Percentiles rank a stretch among this genome's conserved stretches.
Conservation (phyloP, 192 early-diverging fungal species). For the Coemansia sp. region DNA sequence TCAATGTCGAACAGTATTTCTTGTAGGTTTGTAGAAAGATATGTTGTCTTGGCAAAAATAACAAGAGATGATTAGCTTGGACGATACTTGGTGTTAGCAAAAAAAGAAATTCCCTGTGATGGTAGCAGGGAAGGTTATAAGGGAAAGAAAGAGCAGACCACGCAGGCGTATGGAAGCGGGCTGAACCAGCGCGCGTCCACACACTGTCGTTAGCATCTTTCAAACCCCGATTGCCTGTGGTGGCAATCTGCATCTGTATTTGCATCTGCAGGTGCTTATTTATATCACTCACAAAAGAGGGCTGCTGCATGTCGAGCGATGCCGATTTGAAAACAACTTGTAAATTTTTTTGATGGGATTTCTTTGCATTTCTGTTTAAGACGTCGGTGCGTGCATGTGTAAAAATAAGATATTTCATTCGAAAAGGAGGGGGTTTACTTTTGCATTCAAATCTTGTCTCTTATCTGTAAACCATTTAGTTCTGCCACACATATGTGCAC, state of each 20-base stretch:
- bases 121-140: neutral
- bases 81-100: neutral
- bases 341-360: no score
- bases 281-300: neutral
- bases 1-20: no score
- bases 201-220: neutral
- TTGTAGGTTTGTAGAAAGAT: neutral
- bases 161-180: neutral
- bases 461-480: no score
- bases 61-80: neutral
- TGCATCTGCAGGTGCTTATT: neutral
- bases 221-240: neutral
- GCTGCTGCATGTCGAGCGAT: neutral
- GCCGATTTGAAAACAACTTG: no score
- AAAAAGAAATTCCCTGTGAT: no score
- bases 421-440: no score
- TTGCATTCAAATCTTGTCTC: no score
- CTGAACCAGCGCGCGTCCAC: neutral
- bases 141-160: neutral
- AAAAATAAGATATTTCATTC: no score
- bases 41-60: neutral
- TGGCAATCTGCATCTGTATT: neutral
- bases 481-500: no score
- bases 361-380: neutral
- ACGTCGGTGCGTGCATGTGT: no score